Base-by-base conservation (phyloP, 179 eudicot species). In the Spergularia azorica region DNA sequence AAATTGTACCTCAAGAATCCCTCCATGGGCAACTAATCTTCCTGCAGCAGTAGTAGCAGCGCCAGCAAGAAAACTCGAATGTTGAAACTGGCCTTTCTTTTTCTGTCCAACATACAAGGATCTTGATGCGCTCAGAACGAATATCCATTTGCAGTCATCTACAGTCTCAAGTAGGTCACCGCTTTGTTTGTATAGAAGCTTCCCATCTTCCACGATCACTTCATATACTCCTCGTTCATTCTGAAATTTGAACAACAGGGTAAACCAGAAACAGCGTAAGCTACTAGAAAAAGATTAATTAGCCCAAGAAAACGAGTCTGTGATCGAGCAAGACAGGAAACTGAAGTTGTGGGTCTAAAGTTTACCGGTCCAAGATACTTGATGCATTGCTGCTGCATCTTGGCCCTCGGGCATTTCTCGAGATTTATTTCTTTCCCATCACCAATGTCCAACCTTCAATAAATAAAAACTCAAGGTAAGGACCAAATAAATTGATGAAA, bases 21-120 rank as follows among this genome's bases (percentile, higher is more conserved):
- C 98, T 57, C 50, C 80, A 68, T 84, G 87, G 26, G 95, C 91
- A 43, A 88, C 86, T 66, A 95, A 65, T 84, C 97, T 82, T 74
- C 98, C 98, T 16, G 98, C 97, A 5, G 98, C 95, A 0, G 91
- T 88, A 65, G 92, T 95, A 63, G 98, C 98, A 1, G 88, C 97
- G 52, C 98, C 98, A 3, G 98, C 79, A 51, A 95, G 82, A 77
- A 95, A 95, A 84, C 97, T 95, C 15, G 98, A 95, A 80, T 95
- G 98, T 73, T 93, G 98, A 75, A 95, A 95, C 9, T 17, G 39
- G 1, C 97, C 98, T 76, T 93, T 95, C 83, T 88, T 84, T 83
- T 95, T 95, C 80, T 93, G 89, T 7, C 97, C 98, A 5, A 93
- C 85, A 50, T 93, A 95, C 77, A 95, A 86, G 26, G 56, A 84